These are phyloP conservation scores for Colletotrichum tropicicola DNA, from an alignment of 2,329 filamentous ascomycete species.

Conservation along the genomic window DNA sequence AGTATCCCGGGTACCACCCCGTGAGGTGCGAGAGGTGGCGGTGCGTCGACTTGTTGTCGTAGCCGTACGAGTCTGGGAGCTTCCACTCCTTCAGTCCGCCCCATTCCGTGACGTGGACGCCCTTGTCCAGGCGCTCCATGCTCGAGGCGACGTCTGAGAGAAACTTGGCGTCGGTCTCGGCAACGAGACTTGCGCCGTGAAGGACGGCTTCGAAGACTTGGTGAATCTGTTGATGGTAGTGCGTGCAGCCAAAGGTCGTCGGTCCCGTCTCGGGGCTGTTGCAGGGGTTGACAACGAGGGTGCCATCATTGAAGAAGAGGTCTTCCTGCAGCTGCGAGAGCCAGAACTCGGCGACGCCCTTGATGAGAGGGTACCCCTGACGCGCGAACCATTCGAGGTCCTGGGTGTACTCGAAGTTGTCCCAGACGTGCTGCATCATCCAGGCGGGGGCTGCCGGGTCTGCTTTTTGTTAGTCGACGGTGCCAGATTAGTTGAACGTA, in stretches of 20 bases:
- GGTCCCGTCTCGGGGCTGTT: slow-evolving; percentile 66
- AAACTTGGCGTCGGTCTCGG: slow-evolving; percentile 40
- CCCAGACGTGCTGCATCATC: slow-evolving; percentile 69
- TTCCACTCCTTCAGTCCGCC: slow-evolving; percentile 46
- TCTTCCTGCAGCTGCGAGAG: slow-evolving; percentile 61
- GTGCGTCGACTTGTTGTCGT: slow-evolving; percentile 37
- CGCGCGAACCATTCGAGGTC: slow-evolving; percentile 55
- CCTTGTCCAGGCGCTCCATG: slow-evolving; percentile 45
- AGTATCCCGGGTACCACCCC: slow-evolving; percentile 65
- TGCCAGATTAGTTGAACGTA: not conserved
- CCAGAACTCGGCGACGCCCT: slow-evolving; percentile 64
- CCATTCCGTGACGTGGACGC: slow-evolving; percentile 39
- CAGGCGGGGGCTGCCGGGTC: slow-evolving; percentile 60
- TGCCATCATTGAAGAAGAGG: slow-evolving; percentile 56
- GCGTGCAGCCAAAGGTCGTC: slow-evolving; percentile 62
- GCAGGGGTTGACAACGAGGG: slow-evolving; percentile 65
- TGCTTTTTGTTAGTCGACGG: slow-evolving; percentile 42
- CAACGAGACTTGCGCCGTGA: slow-evolving; percentile 32
- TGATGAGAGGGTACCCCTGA: slow-evolving; percentile 62
- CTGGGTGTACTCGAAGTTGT: slow-evolving; percentile 63
- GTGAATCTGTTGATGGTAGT: slow-evolving; percentile 61
- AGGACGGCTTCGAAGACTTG: slow-evolving; percentile 50
- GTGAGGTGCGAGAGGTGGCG: slow-evolving; percentile 62
- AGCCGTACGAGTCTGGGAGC: slow-evolving; percentile 40
- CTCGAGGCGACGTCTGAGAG: slow-evolving; percentile 46